Percentiles rank a stretch among this genome's conserved stretches.
Conservation (phyloP, 1,284 basidiomycete genomes). For the Irpex sp. region DNA sequence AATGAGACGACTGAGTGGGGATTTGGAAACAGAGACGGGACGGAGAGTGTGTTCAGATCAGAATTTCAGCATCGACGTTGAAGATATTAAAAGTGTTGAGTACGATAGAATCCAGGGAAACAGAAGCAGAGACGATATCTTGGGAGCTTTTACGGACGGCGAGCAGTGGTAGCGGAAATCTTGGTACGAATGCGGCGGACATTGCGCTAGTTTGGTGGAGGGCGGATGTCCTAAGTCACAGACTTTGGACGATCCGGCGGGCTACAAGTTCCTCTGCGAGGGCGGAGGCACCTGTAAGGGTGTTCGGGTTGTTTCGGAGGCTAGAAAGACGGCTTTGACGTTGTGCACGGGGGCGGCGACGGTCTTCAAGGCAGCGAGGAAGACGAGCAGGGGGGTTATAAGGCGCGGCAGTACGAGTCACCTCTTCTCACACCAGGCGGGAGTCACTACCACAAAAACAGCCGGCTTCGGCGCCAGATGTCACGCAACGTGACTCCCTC, state of each 20-base stretch:
- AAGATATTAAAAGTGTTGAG: slow-evolving; percentile 10
- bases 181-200: slow-evolving; percentile 15
- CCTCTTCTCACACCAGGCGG: slow-evolving; percentile 12
- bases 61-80: slow-evolving; percentile 23
- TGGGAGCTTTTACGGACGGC: slow-evolving; percentile 3
- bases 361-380: slow-evolving; percentile 4
- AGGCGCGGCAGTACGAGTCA: slow-evolving; percentile 23
- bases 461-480: background rate
- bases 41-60: slow-evolving; percentile 19
- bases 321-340: background rate
- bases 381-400: slow-evolving; percentile 19
- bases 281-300: slow-evolving; percentile 19
- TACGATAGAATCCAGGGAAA: slow-evolving; percentile 23
- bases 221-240: slow-evolving; percentile 29
- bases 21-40: slow-evolving; percentile 15
- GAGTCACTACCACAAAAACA: slow-evolving; percentile 17
- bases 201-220: slow-evolving; percentile 21
- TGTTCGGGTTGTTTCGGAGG: slow-evolving; percentile 12
- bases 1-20: slow-evolving; percentile 21
- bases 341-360: slow-evolving; percentile 6
- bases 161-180: slow-evolving; percentile 24
- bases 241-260: slow-evolving; percentile 31
- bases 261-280: slow-evolving; percentile 20
- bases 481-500: background rate
- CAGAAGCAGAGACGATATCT: slow-evolving; percentile 5